Base-by-base conservation (phyloP, 176 grass and related monocot species). In the Avena eriantha region DNA sequence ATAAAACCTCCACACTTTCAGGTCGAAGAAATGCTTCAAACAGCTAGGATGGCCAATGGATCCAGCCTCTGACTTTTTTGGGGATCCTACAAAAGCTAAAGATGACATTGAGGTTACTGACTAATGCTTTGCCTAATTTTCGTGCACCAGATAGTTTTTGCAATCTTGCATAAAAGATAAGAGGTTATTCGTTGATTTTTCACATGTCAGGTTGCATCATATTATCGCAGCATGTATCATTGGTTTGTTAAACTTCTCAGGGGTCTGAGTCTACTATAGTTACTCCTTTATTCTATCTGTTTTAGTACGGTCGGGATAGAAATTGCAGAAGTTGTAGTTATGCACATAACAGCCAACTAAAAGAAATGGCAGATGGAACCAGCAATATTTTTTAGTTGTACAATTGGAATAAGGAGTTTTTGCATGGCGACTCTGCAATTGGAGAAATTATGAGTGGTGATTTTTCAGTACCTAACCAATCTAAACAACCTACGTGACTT, bases 21-120 rank as follows among this genome's bases (percentile, higher is more conserved):
- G 94, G 97, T 99, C 87, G 12, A 96, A 91, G 23, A 85, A 94
- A 80, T 93, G 92, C 78, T 94, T 99, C 60, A 93, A 90, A 82
- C 72, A 96, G 16, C 82, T 98, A 63, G 39, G 61, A 16, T 99
- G 97, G 97, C 94, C 92, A 39, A 89, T 98, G 90, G 4, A 90
- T 76, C 2, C 0, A 45, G 0, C 63, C 33, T 78, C 93, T 77
- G 92, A 91, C 15, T 94, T 98, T 91, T 94, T 98, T 79, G 53
- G 0, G 0, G 58, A 36, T 49, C 58, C 54, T 90, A 83, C 21
- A 16, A 80, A 66, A 69, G 2, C 24, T 46, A 87, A 67, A 73
- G 80, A 74, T 41, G 41, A 80, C 43, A 49, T 59, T 13, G 83
- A 90, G 91, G 90, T 95, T 73, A 80, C 35, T 87, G 21, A 58